A percentile compares a stretch with the other conserved stretches of the same genome.
Conservation (phyloP, 495 filamentous ascomycete genomes). For the Lichenothelia convexa region DNA sequence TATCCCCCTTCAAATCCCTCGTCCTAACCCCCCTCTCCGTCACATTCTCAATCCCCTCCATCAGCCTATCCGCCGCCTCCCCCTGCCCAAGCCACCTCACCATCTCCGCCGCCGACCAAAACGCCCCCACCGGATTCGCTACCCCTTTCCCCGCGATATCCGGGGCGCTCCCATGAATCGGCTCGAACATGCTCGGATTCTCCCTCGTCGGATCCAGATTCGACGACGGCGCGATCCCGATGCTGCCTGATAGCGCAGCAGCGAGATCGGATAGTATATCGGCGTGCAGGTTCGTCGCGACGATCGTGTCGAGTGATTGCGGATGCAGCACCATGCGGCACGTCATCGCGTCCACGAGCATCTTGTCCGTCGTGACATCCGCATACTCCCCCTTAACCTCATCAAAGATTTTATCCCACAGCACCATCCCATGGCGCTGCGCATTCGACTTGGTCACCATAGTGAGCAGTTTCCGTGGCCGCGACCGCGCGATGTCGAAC, state of each 20-base stretch:
- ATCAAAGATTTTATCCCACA: conserved; percentile 23
- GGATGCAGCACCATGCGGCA: conserved; percentile 23
- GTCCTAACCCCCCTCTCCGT: conserved; percentile 39
- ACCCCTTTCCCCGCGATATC: conserved; percentile 56
- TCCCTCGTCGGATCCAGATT: conserved; percentile 45
- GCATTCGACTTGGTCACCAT: conserved; percentile 27
- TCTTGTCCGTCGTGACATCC: conserved; percentile 22
- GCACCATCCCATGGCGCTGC: conserved; percentile 24
- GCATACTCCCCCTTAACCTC: conserved; percentile 20
- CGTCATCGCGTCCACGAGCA: conserved; percentile 27
- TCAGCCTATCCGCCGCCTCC: conserved; percentile 34
- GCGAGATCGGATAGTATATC: conserved; percentile 31
- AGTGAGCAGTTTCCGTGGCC: conserved; percentile 22
- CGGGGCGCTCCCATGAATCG: conserved; percentile 48
- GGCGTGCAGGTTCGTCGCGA: conserved; percentile 25
- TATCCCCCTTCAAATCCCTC: conserved; percentile 38
- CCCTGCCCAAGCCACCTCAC: conserved; percentile 38
- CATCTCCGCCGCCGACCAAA: conserved; percentile 56
- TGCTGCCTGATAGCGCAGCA: conserved; percentile 20
- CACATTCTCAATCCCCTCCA: conserved; percentile 42
- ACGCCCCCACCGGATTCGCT: conserved; percentile 53
- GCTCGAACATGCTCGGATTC: conserved; percentile 49
- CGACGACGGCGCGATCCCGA: conserved; percentile 32
- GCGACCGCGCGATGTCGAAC: conserved; percentile 18
- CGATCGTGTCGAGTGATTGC: conserved; percentile 22